Evolutionary conservation across 768 basidiomycete genomes (phyloP), one percentile per base, ranked within the genome.

Genomic region (Agaricus subrufescens): DNA sequence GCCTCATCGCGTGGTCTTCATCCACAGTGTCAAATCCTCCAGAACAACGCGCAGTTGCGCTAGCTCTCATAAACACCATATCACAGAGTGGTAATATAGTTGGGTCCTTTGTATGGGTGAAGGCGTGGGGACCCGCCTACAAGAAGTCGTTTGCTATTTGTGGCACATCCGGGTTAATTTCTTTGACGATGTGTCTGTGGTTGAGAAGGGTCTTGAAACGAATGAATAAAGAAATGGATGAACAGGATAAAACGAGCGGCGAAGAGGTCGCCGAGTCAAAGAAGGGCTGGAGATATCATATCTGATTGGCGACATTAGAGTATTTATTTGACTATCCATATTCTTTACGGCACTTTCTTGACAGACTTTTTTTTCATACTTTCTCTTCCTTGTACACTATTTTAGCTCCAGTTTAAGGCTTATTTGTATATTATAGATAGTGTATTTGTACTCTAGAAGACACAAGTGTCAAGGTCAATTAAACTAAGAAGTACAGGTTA

Each of bases 1-100:
- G 79, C 54, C 84, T 88, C 55, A 64, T 78, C 46, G 75, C 79
- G 1, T 82, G 80, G 80, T 71, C 74, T 7, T 78, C 76, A 57
- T 73, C 74, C 30, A 73, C 77, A 19, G 72, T 81, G 12, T 66
- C 75, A 7, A 66, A 83, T n/a, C 85, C 93, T 29, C 79, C 91
- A 4, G 83, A 86, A 15, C 94, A 94, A 70, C 85, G 93, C 3
- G 89, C 93, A 2, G 87, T 94, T n/a, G 87, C 87, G 14, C 76
- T 96, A 46, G 93, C 91, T 1, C 71, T 89, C 58, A 82, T 93
- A 63, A 93, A 94, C 67, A 82, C 86, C 42, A 83, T 91, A 65
- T 86, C 87, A 7, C 85, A 91, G 63, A 75, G 91, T 3, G 94
- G 94, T 0, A 95, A 94, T 71, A 77, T 96, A 43, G 72, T 84